phyloP scores from a whole-genome alignment of 768 basidiomycete species.

The Leccinum sublutescens region DNA sequence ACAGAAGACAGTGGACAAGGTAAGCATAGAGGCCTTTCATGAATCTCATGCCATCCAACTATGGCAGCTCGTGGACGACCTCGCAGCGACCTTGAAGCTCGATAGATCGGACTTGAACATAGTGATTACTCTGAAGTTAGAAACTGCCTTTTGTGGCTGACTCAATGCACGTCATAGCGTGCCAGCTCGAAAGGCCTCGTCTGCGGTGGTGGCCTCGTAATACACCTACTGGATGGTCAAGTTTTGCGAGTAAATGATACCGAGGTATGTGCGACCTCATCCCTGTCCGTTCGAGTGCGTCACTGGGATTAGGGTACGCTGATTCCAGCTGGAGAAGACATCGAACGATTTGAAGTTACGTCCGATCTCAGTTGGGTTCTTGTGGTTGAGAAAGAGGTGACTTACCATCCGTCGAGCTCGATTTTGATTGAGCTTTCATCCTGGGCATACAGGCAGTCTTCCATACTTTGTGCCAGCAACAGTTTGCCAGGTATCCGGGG shows the following conservation, averaged over 20 bases:
- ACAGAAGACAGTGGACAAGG: slow-evolving; percentile 79
- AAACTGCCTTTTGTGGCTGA: slow-evolving; percentile 9
- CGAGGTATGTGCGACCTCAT: slow-evolving; percentile 44
- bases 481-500: slow-evolving; percentile 46
- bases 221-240: slow-evolving; percentile 59
- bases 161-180: slow-evolving; percentile 47
- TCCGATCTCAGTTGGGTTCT: slow-evolving; percentile 71
- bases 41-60: background rate
- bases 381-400: slow-evolving; percentile 91
- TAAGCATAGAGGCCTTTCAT: slow-evolving; percentile 28
- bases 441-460: slow-evolving; percentile 75
- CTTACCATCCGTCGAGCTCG: slow-evolving; percentile 3
- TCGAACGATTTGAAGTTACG: slow-evolving; percentile 58
- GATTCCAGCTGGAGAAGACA: slow-evolving; percentile 75
- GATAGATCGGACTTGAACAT: slow-evolving; percentile 78
- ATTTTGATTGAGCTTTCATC: background rate
- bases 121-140: slow-evolving; percentile 36
- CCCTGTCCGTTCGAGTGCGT: background rate
- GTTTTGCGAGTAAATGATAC: slow-evolving; percentile 48
- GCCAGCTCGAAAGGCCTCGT: slow-evolving; percentile 90
- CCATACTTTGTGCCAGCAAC: slow-evolving; percentile 70
- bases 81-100: slow-evolving; percentile 79
- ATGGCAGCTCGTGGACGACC: slow-evolving; percentile 80
- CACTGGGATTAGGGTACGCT: slow-evolving; percentile 56
- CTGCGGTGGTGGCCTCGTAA: slow-evolving; percentile 59